Conservation (phyloP, 257 asterid species). For the Solanum sitiens region DNA sequence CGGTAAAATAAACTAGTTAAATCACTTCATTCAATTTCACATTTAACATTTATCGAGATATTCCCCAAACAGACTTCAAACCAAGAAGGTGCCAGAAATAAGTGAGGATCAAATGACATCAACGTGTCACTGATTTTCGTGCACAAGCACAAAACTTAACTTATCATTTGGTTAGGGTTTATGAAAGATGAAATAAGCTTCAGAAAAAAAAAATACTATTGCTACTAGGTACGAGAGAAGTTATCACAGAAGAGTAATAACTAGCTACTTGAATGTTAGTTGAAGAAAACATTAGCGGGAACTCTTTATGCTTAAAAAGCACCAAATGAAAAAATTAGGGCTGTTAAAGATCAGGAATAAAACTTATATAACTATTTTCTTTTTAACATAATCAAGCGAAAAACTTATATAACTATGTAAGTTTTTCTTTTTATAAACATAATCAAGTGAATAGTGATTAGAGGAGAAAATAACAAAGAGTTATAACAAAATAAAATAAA, state of each 20-base stretch:
- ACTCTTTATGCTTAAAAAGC: background rate
- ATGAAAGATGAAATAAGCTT: background rate
- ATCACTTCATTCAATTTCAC: background rate
- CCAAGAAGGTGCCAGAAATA: background rate
- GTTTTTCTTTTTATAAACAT: too few species aligned
- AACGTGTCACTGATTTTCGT: background rate
- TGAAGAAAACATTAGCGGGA: background rate
- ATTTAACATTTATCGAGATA: background rate
- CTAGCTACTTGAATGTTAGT: background rate
- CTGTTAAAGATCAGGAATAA: background rate
- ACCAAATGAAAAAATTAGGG: background rate
- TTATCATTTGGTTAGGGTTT: background rate
- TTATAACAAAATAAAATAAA: too few species aligned
- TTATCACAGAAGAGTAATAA: background rate
- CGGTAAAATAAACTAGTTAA: background rate
- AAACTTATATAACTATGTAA: too few species aligned
- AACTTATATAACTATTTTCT: background rate
- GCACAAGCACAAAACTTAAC: background rate
- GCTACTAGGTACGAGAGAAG: background rate
- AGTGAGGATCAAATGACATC: background rate
- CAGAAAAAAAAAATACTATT: background rate
- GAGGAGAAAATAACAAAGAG: too few species aligned
- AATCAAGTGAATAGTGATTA: too few species aligned
- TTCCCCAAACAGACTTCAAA: background rate
- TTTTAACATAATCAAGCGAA: background rate